Evolutionary conservation across 345 rosid species (phyloP), one percentile per base, ranked within the genome.

Genomic region (Melaleuca quinquenervia): DNA sequence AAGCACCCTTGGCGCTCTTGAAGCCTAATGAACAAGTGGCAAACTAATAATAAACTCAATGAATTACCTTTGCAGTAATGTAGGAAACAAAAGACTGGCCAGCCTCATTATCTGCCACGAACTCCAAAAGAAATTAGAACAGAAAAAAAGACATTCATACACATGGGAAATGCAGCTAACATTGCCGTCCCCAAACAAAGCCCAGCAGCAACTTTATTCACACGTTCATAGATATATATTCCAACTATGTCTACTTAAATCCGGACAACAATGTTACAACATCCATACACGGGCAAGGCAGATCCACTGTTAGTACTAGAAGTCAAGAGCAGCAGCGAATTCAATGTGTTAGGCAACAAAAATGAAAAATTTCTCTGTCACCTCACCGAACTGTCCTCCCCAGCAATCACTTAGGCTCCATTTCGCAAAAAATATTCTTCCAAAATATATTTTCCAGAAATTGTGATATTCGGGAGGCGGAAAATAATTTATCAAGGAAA

Each of bases 21-120:
- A 8, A 83, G 60, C 41, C 22, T n/a, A 88, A 86, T 75, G 80
- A 50, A 84, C 50, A 51, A 82, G 54, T 32, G 7, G 50, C 49
- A 36, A 84, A 15, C 54, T 50, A 50, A 53, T 44, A 48, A 56
- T 70, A 62, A 8, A 78, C 41, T 44, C 80, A 86, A 64, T 4
- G 50, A 52, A 32, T 90, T 87, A 95, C 99, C 98, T 96, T 96
- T 50, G 98, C 95, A 83, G 97, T 93, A 75, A 96, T 91, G 86
- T 90, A 94, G 56, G 98, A 94, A 87, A 90, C 87, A 89, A 94
- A 93, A 52, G 93, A 93, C 86, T 93, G 91, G 85, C 98, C 99
- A 14, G 93, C 91, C 90, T 90, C 93, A 91, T 92, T 93, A 87
- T 92, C 99, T 96, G 93, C 90, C 87, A 60, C 58, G 86, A 80